These are phyloP conservation scores for Lagenaria siceraria DNA, from an alignment of 306 rosid species.

Conservation along the genomic window DNA sequence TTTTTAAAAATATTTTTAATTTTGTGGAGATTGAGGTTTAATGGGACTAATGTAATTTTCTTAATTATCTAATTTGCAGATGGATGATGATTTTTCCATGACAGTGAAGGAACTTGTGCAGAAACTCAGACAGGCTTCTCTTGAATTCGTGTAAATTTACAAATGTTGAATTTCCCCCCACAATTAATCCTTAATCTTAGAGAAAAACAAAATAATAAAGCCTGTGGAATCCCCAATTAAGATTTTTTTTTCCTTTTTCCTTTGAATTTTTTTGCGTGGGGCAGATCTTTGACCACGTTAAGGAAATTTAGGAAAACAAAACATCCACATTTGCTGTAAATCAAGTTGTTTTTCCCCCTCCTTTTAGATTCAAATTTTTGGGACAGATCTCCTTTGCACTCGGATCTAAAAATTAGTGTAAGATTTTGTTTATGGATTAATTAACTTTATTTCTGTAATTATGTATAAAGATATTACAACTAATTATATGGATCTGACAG, in stretches of 20 bases:
- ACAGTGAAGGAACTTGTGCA: slow-evolving; percentile 30
- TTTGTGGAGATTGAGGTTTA: neutral
- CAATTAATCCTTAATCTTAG: neutral
- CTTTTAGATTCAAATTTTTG: too few species aligned
- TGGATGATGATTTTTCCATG: slow-evolving; percentile 35
- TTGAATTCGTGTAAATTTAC: neutral
- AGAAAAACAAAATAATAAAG: neutral
- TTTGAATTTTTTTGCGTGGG: neutral
- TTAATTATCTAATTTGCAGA: slow-evolving; percentile 23
- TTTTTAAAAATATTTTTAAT: neutral
- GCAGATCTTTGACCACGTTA: neutral
- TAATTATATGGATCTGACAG: neutral
- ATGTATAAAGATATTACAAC: neutral
- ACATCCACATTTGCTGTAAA: neutral
- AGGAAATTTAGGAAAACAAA: neutral
- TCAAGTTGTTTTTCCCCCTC: neutral
- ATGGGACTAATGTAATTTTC: neutral
- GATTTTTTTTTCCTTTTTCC: neutral
- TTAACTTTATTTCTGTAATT: neutral
- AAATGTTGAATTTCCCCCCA: neutral
- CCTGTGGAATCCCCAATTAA: neutral
- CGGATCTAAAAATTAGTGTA: neutral
- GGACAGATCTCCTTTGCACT: neutral
- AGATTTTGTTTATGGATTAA: neutral
- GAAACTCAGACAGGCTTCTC: slow-evolving; percentile 21